Conservation (phyloP, 83 land plant genomes). For the Thuja plicata region DNA sequence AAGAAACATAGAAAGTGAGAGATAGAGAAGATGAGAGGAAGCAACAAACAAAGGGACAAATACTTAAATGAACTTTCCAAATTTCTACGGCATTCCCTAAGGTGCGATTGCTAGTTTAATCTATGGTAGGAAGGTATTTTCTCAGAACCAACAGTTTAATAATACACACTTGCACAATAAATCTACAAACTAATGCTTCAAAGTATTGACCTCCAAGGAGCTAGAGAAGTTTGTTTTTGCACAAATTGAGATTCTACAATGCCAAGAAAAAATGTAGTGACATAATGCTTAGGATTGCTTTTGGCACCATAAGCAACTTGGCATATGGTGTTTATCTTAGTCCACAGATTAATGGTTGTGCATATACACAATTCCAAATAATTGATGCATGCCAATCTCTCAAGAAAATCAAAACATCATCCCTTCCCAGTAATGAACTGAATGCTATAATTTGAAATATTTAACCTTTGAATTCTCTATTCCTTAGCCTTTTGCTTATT, state of each 20-base stretch:
- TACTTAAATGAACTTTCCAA: no score
- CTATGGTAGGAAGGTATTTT: not conserved
- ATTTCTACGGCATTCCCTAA: no score
- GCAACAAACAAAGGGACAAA: no score
- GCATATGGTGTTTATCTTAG: not conserved
- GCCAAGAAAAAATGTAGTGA: not conserved
- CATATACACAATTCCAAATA: not conserved
- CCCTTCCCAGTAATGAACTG: not conserved
- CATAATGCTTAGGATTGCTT: not conserved
- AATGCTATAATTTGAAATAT: not conserved
- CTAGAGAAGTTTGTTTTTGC: no score
- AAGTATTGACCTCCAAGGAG: not conserved
- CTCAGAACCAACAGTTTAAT: not conserved
- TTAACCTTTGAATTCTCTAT: no score
- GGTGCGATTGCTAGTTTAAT: no score
- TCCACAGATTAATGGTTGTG: not conserved
- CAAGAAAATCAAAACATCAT: not conserved
- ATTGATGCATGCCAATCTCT: not conserved
- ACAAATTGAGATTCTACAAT: not conserved
- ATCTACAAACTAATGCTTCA: not conserved
- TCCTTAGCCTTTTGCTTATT: no score
- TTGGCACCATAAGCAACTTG: not conserved
- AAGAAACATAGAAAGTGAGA: no score
- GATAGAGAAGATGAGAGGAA: no score
- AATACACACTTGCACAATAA: not conserved